Evolutionary conservation across 192 early-diverging fungal genomes (phyloP), one percentile per base, ranked within the genome.

Genomic region (Rhizoclosmatium globosum): DNA sequence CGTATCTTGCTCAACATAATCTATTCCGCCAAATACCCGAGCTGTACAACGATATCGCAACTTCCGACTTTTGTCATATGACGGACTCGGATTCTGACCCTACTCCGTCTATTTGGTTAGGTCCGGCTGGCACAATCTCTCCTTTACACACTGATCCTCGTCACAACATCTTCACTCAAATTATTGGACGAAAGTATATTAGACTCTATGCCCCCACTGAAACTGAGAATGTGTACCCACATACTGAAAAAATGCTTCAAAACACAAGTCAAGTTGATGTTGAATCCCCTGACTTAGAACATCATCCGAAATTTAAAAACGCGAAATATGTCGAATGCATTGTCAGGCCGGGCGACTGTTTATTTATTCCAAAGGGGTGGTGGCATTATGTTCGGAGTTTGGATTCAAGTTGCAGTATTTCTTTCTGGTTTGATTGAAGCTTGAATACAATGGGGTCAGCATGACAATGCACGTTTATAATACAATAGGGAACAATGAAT

Each of bases 321-420:
- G 91, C 92, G 1, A 38, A 60, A 11, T 94, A 90, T 83, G 43
- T 90, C 0, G 95, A 97, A 73, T 90, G 91, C 41, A 65, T 94
- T 4, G 83, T 96, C 17, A 72, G 74, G 31, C 91, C 94, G 11
- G 94, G 96, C 0, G 94, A 97, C 64, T 39, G 95, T 78, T 83
- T 97, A 0, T 96, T 94, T 74, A 95, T 97, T 64, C 96, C 96
- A 74, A 68, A 79, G 43, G 87, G 88, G 3, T 97, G 94, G 93
- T 97, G 96, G 96, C 96, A 97, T 78, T 94, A 92, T 80, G 93
- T 97, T 43, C 85, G 88, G 66, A 92, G 94, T 9, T 80, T 94
- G 43, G 89, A 85, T 7, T 85, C 82, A 2, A 96, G 95, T 73
- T 92, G 94, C 59, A 95, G 94, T 79, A 87, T 97, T 7, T 95